Conservation (phyloP, 306 rosid species). For the Castanea crenata region DNA sequence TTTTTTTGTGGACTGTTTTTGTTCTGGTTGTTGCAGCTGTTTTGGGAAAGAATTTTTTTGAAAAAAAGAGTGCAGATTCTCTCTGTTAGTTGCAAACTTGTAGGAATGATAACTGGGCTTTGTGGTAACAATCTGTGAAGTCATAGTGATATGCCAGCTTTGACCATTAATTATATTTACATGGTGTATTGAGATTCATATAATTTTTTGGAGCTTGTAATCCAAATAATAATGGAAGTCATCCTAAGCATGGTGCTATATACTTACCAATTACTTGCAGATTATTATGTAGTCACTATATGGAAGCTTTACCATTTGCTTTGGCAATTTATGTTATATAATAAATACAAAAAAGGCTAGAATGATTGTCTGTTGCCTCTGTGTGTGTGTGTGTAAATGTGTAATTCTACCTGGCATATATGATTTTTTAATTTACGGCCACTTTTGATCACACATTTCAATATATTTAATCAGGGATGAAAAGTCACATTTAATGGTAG, state of each 20-base stretch:
- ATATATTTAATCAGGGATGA: conserved; percentile 64
- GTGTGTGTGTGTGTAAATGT: too few species aligned
- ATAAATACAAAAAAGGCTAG: too few species aligned
- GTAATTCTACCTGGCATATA: too few species aligned
- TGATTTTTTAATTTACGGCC: background rate
- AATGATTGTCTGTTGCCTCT: too few species aligned
- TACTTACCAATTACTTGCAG: background rate
- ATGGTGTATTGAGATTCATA: background rate
- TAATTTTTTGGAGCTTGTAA: background rate
- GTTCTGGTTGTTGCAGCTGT: background rate
- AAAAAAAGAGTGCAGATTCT: background rate
- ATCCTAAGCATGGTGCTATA: background rate
- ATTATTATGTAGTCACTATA: background rate
- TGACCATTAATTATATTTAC: background rate
- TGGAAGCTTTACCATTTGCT: background rate
- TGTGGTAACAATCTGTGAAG: background rate
- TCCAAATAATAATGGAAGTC: background rate
- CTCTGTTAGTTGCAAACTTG: background rate
- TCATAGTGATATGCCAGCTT: background rate
- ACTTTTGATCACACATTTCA: background rate
- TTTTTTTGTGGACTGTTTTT: background rate
- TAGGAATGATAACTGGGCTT: background rate
- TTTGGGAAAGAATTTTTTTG: background rate
- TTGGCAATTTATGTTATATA: too few species aligned
- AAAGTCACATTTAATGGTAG: conserved; percentile 83